Evolutionary conservation across 257 asterid species (phyloP).

Genomic region (Capsicum rhomboideum): DNA sequence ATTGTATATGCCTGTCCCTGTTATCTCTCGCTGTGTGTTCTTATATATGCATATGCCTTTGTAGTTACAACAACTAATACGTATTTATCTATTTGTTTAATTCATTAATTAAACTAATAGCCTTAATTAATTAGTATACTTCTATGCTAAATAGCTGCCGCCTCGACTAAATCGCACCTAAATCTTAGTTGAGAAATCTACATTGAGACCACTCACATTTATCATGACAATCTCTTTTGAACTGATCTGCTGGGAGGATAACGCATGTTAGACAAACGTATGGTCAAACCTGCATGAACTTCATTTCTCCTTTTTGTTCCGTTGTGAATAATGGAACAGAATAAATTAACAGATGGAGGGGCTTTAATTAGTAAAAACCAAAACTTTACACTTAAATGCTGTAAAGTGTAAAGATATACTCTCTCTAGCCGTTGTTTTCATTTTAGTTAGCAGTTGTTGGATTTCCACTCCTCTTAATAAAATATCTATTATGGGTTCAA

Average conservation of each 20-base stretch:
- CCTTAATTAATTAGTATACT: not conserved
- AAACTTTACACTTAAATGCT: too few relatives aligned
- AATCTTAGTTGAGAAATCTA: not conserved
- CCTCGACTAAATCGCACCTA: constrained; percentile 1
- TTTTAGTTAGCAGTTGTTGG: too few relatives aligned
- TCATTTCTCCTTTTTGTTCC: not conserved
- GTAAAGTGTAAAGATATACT: too few relatives aligned
- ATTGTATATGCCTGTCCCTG: not conserved
- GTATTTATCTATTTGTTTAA: not conserved
- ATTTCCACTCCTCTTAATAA: too few relatives aligned
- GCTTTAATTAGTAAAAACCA: too few relatives aligned
- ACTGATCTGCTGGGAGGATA: not conserved
- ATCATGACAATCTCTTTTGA: not conserved
- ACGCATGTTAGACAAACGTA: not conserved
- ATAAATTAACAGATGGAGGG: too few relatives aligned
- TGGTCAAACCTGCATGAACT: not conserved
- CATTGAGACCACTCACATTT: not conserved
- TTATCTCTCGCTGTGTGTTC: not conserved
- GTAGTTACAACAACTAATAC: not conserved
- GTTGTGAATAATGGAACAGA: not conserved
- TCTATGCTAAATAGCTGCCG: not conserved
- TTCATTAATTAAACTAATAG: not conserved
- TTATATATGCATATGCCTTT: not conserved
- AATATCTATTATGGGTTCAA: too few relatives aligned
- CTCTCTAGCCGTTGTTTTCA: too few relatives aligned